Percentiles rank a stretch among this genome's conserved stretches.
Conservation (phyloP, 352 stramenopile species). For the Phytopythium montanum region DNA sequence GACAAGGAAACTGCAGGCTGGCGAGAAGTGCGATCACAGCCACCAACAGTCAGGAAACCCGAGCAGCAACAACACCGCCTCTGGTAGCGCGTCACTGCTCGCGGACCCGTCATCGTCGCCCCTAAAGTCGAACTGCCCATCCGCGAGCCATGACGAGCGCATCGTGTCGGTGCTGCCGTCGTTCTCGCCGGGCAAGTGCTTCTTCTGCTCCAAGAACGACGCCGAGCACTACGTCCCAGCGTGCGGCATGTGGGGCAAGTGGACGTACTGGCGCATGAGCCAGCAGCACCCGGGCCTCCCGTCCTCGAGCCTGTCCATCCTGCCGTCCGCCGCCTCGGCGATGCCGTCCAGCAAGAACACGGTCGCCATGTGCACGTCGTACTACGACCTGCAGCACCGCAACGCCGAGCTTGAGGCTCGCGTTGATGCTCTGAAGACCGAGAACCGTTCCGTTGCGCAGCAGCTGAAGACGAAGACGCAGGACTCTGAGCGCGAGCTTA, state of each 20-base stretch:
- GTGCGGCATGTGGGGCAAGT: conserved; percentile 83
- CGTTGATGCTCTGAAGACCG: conserved; percentile 26
- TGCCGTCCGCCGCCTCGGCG: conserved; percentile 5
- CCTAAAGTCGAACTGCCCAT: neutral
- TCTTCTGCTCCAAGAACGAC: conserved; percentile 84
- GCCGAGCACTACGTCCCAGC: conserved; percentile 76
- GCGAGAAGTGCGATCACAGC: neutral
- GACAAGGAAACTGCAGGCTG: neutral
- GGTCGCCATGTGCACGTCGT: conserved; percentile 77
- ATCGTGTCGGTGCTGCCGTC: conserved; percentile 79
- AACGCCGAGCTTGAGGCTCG: conserved; percentile 50
- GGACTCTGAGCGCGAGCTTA: conserved; percentile 20
- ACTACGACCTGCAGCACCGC: conserved; percentile 77
- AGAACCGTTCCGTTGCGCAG: conserved; percentile 22
- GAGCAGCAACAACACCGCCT: neutral
- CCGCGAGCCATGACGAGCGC: neutral
- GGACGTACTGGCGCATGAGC: conserved; percentile 83
- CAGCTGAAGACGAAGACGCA: conserved; percentile 19
- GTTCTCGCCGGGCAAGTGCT: conserved; percentile 79
- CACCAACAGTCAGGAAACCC: neutral
- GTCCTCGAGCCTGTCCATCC: conserved; percentile 12
- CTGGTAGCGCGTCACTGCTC: neutral
- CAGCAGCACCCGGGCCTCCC: conserved; percentile 38
- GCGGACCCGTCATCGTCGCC: neutral
- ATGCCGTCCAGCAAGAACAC: conserved; percentile 24